Conservation (phyloP, 129 eudicot species). For the Chrysanthemum seticuspe region DNA sequence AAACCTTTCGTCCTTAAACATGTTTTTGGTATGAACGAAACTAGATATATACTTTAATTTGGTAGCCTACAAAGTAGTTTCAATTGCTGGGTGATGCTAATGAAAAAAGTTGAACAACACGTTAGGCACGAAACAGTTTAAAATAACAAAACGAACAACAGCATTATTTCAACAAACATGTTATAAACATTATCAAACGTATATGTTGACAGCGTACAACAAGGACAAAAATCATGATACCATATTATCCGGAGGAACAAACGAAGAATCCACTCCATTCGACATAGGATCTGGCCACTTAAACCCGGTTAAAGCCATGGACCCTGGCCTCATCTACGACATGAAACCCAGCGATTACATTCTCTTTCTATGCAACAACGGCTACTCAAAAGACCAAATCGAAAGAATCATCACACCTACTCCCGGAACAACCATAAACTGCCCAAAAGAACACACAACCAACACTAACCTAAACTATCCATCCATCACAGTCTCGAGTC, state of each 20-base stretch:
- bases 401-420: slow-evolving; percentile 30
- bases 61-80: too few species aligned
- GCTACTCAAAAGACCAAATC: slow-evolving; percentile 55
- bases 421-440: slow-evolving; percentile 13
- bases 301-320: slow-evolving; percentile 59
- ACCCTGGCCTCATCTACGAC: slow-evolving; percentile 74
- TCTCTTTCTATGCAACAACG: slow-evolving; percentile 56
- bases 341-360: slow-evolving; percentile 49
- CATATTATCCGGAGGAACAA: slow-evolving; percentile 49
- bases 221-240: slow-evolving; percentile 42
- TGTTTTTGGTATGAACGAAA: too few species aligned
- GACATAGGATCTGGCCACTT: slow-evolving; percentile 79
- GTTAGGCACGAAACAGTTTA: too few species aligned
- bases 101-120: too few species aligned
- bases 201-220: slow-evolving; percentile 46
- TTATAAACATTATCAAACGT: not conserved
- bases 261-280: slow-evolving; percentile 51
- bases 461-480: slow-evolving; percentile 56
- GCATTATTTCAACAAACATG: not conserved
- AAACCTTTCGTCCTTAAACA: too few species aligned
- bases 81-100: too few species aligned
- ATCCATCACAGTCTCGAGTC: slow-evolving; percentile 52
- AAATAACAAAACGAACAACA: not conserved
- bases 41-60: too few species aligned
- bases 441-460: slow-evolving; percentile 28